Evolutionary conservation across 768 basidiomycete genomes (phyloP), one percentile per base, ranked within the genome.

Genomic region (Russula sp.): DNA sequence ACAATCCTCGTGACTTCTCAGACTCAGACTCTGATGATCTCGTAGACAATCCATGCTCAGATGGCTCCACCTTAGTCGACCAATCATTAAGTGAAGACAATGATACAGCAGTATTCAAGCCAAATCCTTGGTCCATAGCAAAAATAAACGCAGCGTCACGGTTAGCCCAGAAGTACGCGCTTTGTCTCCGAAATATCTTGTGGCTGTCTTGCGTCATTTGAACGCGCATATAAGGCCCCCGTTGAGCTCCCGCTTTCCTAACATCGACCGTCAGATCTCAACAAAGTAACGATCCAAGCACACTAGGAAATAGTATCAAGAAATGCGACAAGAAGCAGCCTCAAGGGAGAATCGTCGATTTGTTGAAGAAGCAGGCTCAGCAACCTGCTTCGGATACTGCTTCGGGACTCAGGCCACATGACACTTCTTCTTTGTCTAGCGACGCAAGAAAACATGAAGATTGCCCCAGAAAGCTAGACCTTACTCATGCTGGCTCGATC

Each of bases 91-190:
- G 89, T 52, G 74, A 81, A 57, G 89, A 91, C 57, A 54, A 47
- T 20, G 63, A 64, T 16, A 72, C 77, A 37, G 88, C 86, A 0
- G 71, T 75, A 6, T 90, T 84, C 75, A 87, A 83, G 55, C 82
- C 88, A 0, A 91, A 90, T 69, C 90, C 90, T 0, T 92, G 89
- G 80, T 83, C 82, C 60, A 89, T 92, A 60, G 89, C 90, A 4
- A 87, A 84, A 68, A 84, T 88, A 35, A 92, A 92, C 66, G 90
- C 90, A 48, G 82, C 82, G 0, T 77, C 78, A 39, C 82, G 88
- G 14, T 56, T 72, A 40, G 31, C 51, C 22, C 60, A 68, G 37
- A 60, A 60, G 63, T 64, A 60, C 9, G 63, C 54, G 35, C 35
- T 42, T 54, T 6, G 1, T 55, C 40, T 47, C 42, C 11, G 45